phyloP scores from a whole-genome alignment of 495 filamentous ascomycete genomes.

The Letharia lupina region DNA sequence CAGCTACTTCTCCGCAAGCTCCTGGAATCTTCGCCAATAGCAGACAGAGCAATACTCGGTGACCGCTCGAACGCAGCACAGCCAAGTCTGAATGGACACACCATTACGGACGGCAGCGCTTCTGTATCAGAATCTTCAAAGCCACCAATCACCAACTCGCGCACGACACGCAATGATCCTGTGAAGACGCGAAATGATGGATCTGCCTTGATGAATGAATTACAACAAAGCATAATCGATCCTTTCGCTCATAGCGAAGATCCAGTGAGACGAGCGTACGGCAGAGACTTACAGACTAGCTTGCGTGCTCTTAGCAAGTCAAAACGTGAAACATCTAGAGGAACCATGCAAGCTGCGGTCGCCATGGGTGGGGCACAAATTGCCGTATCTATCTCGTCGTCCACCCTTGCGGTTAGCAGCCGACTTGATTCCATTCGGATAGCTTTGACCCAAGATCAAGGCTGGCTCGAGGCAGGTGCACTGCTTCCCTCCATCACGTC shows the following conservation, averaged over 20 bases:
- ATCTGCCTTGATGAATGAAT: not conserved
- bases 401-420: constrained; percentile 15
- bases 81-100: not conserved
- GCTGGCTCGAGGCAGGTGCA: constrained; percentile 41
- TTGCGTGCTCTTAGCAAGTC: constrained; percentile 25
- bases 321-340: not conserved
- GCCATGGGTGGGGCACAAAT: not conserved
- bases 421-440: constrained; percentile 23
- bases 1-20: not conserved
- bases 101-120: not conserved
- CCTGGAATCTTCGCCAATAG: not conserved
- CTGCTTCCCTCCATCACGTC: constrained; percentile 48
- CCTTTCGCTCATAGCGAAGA: constrained; percentile 28
- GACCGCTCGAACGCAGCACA: not conserved
- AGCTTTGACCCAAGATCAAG: constrained; percentile 28
- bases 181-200: not conserved
- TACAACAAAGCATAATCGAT: constrained; percentile 25
- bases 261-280: constrained; percentile 32
- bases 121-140: constrained; percentile 7
- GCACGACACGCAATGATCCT: not conserved
- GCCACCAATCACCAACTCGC: not conserved
- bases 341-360: not conserved
- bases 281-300: constrained; percentile 31
- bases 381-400: constrained; percentile 20
- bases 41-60: not conserved